Conservation (phyloP, 495 filamentous ascomycete genomes). For the Mytilinidion resinicola region DNA sequence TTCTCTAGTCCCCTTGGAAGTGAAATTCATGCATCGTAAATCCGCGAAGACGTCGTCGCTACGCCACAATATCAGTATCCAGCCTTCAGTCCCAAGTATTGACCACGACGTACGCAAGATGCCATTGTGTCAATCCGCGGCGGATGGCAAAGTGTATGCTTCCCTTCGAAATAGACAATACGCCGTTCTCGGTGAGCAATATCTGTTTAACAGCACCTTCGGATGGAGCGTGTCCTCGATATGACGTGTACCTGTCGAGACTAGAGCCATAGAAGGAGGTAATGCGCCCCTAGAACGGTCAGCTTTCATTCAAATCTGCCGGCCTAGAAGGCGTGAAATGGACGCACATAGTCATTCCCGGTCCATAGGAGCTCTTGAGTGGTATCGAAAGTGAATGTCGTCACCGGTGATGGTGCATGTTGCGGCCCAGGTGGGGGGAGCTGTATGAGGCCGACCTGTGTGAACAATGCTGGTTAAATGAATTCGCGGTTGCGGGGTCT, state of each 20-base stretch:
- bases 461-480: conserved; percentile 31
- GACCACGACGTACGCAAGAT: conserved; percentile 53
- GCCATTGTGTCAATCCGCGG: conserved; percentile 77
- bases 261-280: conserved; percentile 79
- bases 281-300: conserved; percentile 60
- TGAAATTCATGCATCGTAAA: conserved; percentile 88
- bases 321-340: neutral
- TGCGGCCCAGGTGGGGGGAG: conserved; percentile 61
- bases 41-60: conserved; percentile 72
- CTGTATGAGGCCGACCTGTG: conserved; percentile 62
- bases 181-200: conserved; percentile 77
- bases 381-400: conserved; percentile 78
- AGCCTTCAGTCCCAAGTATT: neutral
- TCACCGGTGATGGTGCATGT: conserved; percentile 56
- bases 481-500: neutral
- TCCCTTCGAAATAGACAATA: conserved; percentile 68
- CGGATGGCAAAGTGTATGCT: conserved; percentile 81
- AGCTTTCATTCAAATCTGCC: no score
- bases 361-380: conserved; percentile 84
- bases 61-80: conserved; percentile 3
- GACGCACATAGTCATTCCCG: conserved; percentile 77
- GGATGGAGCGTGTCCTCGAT: conserved; percentile 57
- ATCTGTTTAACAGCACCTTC: conserved; percentile 74
- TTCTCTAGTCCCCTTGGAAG: conserved; percentile 70
- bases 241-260: conserved; percentile 72